Base-by-base conservation (phyloP, 768 basidiomycete species). In the Lentinus brumalis region DNA sequence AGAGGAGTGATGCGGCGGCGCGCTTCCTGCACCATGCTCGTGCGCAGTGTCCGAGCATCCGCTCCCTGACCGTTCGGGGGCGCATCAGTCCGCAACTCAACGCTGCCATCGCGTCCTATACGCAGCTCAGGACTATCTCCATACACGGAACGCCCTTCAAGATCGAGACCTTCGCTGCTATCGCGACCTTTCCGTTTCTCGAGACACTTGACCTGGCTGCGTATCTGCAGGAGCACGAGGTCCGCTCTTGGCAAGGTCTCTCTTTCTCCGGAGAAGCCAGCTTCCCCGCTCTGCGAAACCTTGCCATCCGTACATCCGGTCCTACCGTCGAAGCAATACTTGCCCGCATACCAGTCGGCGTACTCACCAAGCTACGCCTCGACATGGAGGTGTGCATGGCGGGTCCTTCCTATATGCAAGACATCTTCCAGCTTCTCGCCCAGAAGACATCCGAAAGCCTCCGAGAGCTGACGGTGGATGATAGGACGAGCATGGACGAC, bases 381-480 rank as follows among this genome's bases (percentile, higher is more conserved):
- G 68, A 69, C 31, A 53, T 57, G 1, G 59, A 63, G 14, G 53
- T 56, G n/a, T 55, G 56, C 35, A 30, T 47, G 7, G 61, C 42
- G 4, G 66, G 53, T 21, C 54, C 44, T 14, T 32, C n/a, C n/a
- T 53, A 44, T 53, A 60, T 54, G 15, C 16, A 47, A n/a, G 56
- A 63, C 30, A 53, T 59, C n/a, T 65, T 71, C 57, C 58, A 64
- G 30, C 55, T 57, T 10, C 47, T 71, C 30, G 64, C 59, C 2
- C 32, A 59, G 14, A 65, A 66, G 35, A 52, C 62, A 15, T 35
- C 59, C 2, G 32, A 58, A 16, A 67, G 63, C 57, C 59, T 71
- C 53, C 42, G 29, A 38, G 64, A 63, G 30, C 65, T 71, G 35
- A 46, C 47, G 14, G 40, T 71, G 40, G 62, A 67, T 42, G 63